These are phyloP conservation scores for Rhynchospora tenuis DNA, from an alignment of 176 grass and related monocot genomes.

Conservation along the genomic window DNA sequence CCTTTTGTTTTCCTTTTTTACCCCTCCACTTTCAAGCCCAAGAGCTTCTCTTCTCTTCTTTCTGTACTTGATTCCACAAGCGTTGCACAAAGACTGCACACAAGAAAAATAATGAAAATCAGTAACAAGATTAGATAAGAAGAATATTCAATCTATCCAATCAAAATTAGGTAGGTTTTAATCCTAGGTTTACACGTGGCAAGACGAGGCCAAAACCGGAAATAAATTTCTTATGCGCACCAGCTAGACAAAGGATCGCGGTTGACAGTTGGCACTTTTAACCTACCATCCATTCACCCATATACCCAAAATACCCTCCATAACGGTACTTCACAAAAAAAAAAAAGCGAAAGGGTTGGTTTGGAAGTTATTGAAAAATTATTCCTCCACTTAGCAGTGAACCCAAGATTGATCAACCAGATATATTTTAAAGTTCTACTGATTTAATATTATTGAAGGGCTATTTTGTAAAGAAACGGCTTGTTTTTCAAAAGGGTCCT, in stretches of 20 bases:
- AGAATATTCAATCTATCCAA: neutral
- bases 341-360: neutral
- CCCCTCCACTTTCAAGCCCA: constrained; percentile 33
- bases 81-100: constrained; percentile 81
- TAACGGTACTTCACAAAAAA: neutral
- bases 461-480: neutral
- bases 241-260: neutral
- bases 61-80: constrained; percentile 89
- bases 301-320: neutral
- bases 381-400: neutral
- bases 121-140: neutral
- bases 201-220: neutral
- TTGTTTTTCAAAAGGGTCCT: neutral
- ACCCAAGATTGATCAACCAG: neutral
- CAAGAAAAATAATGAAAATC: neutral
- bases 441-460: neutral
- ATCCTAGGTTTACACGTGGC: neutral
- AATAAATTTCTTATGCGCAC: neutral
- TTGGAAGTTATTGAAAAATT: neutral
- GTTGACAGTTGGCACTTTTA: neutral
- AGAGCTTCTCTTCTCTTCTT: constrained; percentile 70
- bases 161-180: neutral
- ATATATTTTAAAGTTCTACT: neutral
- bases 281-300: neutral
- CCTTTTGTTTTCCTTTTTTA: constrained; percentile 12